Percentiles rank a stretch among this genome's conserved stretches.
phyloP scores from a whole-genome alignment of 352 stramenopile species.

The Aphanomyces invadans region DNA sequence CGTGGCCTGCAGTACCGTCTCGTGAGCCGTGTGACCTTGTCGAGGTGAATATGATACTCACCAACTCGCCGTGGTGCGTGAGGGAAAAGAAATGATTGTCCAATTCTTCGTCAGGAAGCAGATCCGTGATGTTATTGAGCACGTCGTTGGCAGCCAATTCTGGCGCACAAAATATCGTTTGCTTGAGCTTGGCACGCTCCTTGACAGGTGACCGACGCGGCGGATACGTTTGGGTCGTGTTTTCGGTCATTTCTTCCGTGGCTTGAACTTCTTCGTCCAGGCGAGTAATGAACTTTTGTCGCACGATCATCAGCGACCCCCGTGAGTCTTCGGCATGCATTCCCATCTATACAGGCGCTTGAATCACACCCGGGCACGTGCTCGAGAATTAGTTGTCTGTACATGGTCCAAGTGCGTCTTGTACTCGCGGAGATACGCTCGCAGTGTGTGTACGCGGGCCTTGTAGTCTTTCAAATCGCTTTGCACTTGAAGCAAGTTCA shows the following conservation, averaged over 20 bases:
- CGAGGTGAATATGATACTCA: too few relatives aligned
- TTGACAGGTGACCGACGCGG: constrained; percentile 55
- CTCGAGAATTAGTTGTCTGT: too few relatives aligned
- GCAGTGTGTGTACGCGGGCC: not conserved
- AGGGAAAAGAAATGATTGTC: constrained; percentile 16
- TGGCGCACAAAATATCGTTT: not conserved
- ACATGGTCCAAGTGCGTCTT: constrained; percentile 36
- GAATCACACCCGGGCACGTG: too few relatives aligned
- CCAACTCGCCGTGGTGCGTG: constrained; percentile 10
- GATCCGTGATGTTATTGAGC: constrained; percentile 15
- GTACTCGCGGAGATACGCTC: not conserved
- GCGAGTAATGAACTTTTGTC: constrained; percentile 49
- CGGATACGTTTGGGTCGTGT: constrained; percentile 49
- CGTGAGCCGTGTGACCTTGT: too few relatives aligned
- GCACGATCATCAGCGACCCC: constrained; percentile 54
- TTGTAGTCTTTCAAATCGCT: constrained; percentile 5
- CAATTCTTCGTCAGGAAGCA: constrained; percentile 16
- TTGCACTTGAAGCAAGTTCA: not conserved
- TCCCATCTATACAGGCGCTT: constrained; percentile 41
- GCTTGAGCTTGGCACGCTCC: constrained; percentile 34
- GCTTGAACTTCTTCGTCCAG: constrained; percentile 55
- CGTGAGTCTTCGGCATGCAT: constrained; percentile 42
- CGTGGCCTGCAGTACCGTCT: not conserved
- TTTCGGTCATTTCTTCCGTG: constrained; percentile 34
- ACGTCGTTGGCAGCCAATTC: constrained; percentile 2